phyloP scores from a whole-genome alignment of 495 filamentous ascomycete species.

The Aspergillus indologenus region DNA sequence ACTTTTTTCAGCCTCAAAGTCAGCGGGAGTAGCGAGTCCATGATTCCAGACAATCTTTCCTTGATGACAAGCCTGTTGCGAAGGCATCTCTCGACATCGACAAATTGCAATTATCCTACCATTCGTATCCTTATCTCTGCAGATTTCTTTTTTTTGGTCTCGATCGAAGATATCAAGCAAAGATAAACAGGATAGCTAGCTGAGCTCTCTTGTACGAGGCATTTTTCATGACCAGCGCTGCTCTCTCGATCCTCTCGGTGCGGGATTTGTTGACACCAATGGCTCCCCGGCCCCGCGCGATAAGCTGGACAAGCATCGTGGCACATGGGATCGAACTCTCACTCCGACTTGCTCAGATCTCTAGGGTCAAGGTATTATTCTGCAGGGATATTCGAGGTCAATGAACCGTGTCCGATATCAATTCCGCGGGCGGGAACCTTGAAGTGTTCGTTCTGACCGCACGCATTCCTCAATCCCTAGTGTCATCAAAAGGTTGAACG shows the following conservation, averaged over 20 bases:
- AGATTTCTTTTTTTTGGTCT: neutral
- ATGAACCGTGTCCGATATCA: neutral
- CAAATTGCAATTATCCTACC: neutral
- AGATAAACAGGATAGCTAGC: neutral
- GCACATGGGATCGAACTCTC: neutral
- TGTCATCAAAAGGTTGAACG: no score
- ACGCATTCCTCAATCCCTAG: no score
- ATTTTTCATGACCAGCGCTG: neutral
- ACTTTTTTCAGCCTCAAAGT: neutral
- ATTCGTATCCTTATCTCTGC: neutral
- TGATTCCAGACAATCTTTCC: neutral
- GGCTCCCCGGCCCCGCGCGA: neutral
- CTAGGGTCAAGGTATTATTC: neutral
- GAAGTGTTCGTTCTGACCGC: no score
- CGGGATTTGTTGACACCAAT: slow-evolving; percentile 14
- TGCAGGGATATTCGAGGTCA: neutral
- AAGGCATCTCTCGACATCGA: neutral
- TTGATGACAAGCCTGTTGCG: neutral
- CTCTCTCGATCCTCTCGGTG: neutral
- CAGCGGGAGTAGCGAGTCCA: neutral
- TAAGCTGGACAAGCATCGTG: neutral
- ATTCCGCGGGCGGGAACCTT: no score
- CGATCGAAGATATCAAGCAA: neutral
- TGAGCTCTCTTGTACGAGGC: neutral
- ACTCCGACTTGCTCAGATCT: neutral